These are phyloP conservation scores for Xylariales sp. DNA, from an alignment of 2,329 filamentous ascomycete genomes.

Conservation along the genomic window DNA sequence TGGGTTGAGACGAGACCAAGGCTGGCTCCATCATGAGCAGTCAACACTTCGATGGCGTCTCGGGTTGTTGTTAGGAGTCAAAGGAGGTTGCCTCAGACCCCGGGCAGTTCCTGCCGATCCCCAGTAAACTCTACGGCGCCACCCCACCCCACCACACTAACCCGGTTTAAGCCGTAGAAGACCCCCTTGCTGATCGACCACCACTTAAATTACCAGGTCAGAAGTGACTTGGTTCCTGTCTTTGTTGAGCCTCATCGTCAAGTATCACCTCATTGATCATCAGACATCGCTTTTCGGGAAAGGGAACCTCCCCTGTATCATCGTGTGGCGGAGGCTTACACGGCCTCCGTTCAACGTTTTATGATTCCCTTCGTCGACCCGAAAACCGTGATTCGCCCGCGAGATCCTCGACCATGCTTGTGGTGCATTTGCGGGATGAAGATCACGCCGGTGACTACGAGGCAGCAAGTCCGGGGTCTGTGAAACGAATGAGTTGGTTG, in stretches of 20 bases:
- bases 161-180: neutral
- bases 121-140: no score
- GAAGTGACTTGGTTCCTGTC: neutral
- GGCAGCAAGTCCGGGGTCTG: no score
- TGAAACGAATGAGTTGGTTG: no score
- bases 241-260: constrained; percentile 2
- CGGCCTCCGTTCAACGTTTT: neutral
- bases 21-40: no score
- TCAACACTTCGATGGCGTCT: no score
- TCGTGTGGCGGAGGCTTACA: neutral
- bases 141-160: constrained; percentile 1
- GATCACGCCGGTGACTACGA: no score
- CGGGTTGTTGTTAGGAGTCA: constrained; percentile 2
- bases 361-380: no score
- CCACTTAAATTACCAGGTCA: neutral
- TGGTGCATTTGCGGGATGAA: no score
- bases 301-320: neutral
- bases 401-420: no score
- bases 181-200: neutral
- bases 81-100: constrained; percentile 7
- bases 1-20: no score
- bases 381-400: neutral
- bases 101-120: no score
- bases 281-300: neutral
- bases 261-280: neutral